A percentile compares a stretch with the other conserved stretches of the same genome.
Evolutionary conservation across 1,284 basidiomycete genomes (phyloP).

Genomic region (Abortiporus biennis): DNA sequence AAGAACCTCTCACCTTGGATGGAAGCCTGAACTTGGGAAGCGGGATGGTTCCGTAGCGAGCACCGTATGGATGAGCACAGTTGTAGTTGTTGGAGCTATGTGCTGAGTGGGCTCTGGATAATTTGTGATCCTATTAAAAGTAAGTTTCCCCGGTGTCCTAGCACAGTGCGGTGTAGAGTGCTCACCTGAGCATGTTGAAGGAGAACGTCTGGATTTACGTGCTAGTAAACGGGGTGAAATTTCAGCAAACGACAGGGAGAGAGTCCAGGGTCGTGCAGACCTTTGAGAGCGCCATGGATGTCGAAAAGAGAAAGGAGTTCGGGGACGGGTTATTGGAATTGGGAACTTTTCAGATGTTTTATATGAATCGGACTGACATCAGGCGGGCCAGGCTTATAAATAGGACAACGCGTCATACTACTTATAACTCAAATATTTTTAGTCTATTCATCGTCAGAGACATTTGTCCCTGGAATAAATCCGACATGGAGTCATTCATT

Average conservation of each 20-base stretch:
- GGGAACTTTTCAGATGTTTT: too few relatives aligned
- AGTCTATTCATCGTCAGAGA: too few relatives aligned
- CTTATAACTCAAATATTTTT: too few relatives aligned
- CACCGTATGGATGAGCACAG: slow-evolving; percentile 47
- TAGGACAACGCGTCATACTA: too few relatives aligned
- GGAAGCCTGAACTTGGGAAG: slow-evolving; percentile 69
- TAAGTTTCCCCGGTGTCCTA: slow-evolving; percentile 42
- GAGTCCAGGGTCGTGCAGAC: slow-evolving; percentile 24
- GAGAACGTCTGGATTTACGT: slow-evolving; percentile 58
- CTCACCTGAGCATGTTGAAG: slow-evolving; percentile 47
- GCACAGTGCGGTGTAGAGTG: too few relatives aligned
- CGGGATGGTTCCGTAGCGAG: slow-evolving; percentile 56
- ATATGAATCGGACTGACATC: background rate
- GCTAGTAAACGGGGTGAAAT: slow-evolving; percentile 31
- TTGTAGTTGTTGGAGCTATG: slow-evolving; percentile 31
- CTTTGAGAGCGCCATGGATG: slow-evolving; percentile 46
- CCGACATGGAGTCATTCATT: too few relatives aligned
- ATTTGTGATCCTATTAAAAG: slow-evolving; percentile 29
- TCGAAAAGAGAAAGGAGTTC: slow-evolving; percentile 3
- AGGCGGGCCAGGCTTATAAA: too few relatives aligned
- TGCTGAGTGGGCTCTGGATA: too few relatives aligned
- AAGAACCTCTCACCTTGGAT: slow-evolving; percentile 32
- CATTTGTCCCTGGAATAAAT: too few relatives aligned
- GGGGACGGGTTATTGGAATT: background rate
- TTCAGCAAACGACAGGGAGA: slow-evolving; percentile 1